Conservation (phyloP, 2,329 filamentous ascomycete species). For the Ploettnerulaceae sp. region DNA sequence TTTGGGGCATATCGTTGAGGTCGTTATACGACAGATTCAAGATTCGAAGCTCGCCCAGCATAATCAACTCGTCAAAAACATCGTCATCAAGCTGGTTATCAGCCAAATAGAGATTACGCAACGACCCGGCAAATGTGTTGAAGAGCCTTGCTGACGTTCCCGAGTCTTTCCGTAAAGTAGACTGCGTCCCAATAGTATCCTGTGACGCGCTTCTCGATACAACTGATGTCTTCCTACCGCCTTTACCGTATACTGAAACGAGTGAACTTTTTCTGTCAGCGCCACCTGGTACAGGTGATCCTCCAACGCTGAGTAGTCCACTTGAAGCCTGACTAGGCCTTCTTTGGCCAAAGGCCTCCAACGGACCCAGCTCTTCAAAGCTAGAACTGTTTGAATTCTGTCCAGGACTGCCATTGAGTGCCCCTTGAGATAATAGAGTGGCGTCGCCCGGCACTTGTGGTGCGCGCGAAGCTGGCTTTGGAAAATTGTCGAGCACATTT, state of each 20-base stretch:
- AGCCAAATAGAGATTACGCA: slow-evolving; percentile 80
- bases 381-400: slow-evolving; percentile 58
- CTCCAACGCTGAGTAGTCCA: slow-evolving; percentile 68
- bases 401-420: slow-evolving; percentile 16
- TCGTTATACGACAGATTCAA: slow-evolving; percentile 95
- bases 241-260: slow-evolving; percentile 73
- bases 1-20: slow-evolving; percentile 83
- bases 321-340: slow-evolving; percentile 82
- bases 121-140: slow-evolving; percentile 81
- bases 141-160: slow-evolving; percentile 72
- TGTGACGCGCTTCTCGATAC: slow-evolving; percentile 63
- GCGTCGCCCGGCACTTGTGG: slow-evolving; percentile 54
- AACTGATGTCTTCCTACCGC: slow-evolving; percentile 79
- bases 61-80: slow-evolving; percentile 84
- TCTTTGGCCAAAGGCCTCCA: slow-evolving; percentile 59
- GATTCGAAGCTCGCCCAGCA: slow-evolving; percentile 77
- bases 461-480: slow-evolving; percentile 72
- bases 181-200: slow-evolving; percentile 33
- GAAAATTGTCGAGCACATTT: slow-evolving; percentile 86
- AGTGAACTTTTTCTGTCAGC: slow-evolving; percentile 75
- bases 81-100: slow-evolving; percentile 95
- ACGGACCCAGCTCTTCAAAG: slow-evolving; percentile 69
- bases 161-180: slow-evolving; percentile 76
- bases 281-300: slow-evolving; percentile 58
- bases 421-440: slow-evolving; percentile 11